These are phyloP conservation scores for Colletotrichum karsti DNA, from an alignment of 2,329 filamentous ascomycete species.

Conservation along the genomic window DNA sequence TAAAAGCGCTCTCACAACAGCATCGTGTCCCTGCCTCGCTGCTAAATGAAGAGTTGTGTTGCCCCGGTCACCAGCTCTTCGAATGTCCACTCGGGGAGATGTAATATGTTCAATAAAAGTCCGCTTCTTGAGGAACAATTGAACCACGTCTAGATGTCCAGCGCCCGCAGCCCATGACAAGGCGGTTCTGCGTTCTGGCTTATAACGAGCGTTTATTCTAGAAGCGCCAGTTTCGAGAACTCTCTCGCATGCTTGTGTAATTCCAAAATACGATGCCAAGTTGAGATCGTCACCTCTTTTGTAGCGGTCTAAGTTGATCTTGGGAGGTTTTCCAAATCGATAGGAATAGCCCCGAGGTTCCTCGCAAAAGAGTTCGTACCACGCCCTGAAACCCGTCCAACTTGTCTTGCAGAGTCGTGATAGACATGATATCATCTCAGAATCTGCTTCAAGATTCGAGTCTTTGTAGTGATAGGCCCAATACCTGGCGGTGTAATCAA, in stretches of 20 bases:
- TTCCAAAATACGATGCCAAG: neutral
- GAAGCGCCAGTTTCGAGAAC: neutral
- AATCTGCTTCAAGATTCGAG: neutral
- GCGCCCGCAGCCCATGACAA: neutral
- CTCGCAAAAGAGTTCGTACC: too few species aligned
- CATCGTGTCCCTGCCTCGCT: too few species aligned
- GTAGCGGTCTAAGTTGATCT: too few species aligned
- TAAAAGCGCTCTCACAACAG: too few species aligned
- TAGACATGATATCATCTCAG: neutral
- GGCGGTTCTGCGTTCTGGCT: neutral
- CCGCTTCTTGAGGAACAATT: neutral
- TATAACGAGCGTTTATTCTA: neutral
- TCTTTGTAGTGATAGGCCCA: neutral
- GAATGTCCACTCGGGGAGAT: too few species aligned
- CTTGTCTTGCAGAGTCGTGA: neutral
- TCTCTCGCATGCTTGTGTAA: neutral
- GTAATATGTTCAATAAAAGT: neutral
- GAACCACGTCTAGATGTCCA: neutral
- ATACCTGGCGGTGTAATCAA: neutral
- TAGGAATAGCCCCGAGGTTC: too few species aligned
- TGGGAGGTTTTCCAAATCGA: too few species aligned
- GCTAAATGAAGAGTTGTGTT: too few species aligned
- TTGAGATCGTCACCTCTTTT: too few species aligned
- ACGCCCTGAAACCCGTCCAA: neutral
- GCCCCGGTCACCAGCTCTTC: too few species aligned